Percentiles rank a stretch among this genome's conserved stretches.
These are phyloP conservation scores for Trichoderma oligosporum DNA, from an alignment of 2,329 filamentous ascomycete genomes.

Conservation along the genomic window DNA sequence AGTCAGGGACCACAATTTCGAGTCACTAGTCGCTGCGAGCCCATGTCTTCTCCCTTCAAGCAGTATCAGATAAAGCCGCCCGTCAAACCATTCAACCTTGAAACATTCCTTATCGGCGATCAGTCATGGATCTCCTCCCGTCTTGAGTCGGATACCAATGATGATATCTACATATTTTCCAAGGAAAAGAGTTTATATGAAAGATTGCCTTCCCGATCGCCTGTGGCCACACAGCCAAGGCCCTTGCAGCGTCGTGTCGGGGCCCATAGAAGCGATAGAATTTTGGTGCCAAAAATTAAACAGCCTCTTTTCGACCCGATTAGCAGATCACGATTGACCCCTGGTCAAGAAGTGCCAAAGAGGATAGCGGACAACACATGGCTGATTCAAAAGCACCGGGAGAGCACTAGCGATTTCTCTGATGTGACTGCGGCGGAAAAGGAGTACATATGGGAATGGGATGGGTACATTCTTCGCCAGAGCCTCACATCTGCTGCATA, in stretches of 20 bases:
- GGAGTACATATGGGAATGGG: constrained; percentile 58
- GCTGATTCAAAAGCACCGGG: constrained; percentile 57
- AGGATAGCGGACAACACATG: constrained; percentile 47
- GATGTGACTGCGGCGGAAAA: constrained; percentile 53
- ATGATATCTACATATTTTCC: constrained; percentile 28
- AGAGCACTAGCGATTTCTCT: constrained; percentile 54
- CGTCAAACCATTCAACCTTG: constrained; percentile 43
- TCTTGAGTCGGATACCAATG: constrained; percentile 34
- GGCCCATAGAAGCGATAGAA: constrained; percentile 28
- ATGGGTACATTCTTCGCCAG: constrained; percentile 50
- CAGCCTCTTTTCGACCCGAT: constrained; percentile 56
- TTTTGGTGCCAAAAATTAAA: constrained; percentile 47
- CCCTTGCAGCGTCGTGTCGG: constrained; percentile 9
- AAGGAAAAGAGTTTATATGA: constrained; percentile 23
- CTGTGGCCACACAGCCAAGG: constrained; percentile 21
- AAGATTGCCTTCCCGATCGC: constrained; percentile 27
- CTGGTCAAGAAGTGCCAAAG: constrained; percentile 46
- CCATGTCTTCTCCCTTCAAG: constrained; percentile 32
- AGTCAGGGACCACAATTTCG: constrained; percentile 39
- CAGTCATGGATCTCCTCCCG: constrained; percentile 44
- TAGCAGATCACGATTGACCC: constrained; percentile 49
- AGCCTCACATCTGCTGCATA: constrained; percentile 51
- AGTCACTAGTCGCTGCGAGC: constrained; percentile 34
- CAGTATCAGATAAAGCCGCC: constrained; percentile 43
- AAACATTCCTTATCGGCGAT: constrained; percentile 44